Base-by-base conservation (phyloP, 2,329 filamentous ascomycete species). In the Diplocarpon rosae region DNA sequence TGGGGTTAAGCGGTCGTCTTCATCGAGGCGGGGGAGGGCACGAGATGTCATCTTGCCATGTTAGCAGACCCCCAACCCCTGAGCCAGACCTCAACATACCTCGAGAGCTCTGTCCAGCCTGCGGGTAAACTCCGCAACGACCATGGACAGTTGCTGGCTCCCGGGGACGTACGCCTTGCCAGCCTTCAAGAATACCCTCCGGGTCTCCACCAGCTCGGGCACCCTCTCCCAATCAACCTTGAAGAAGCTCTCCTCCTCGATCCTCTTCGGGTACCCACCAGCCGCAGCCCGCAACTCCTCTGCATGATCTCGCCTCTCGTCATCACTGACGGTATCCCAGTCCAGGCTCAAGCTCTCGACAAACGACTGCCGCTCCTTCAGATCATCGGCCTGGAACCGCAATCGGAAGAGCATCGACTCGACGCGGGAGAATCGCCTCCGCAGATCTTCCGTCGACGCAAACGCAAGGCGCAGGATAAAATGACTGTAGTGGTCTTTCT, bases 401-500 rank as follows among this genome's bases (percentile, higher is more conserved):
- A 95, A 68, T 49, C 83, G 78, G 65, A 98, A 98, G 1, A 98
- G 73, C 75, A 85, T 85, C 0, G 85, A 85, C 66, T 98, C 92
- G 3, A 93, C 78, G 30, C 89, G 78, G 3, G 80, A 76, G 60
- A 96, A 98, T 17, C 92, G 80, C 51, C 84, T 76, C 34, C 92
- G 80, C 31, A 96, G 70, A 58, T 98, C 92, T 60, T 95, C 88
- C 0, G 90, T 95, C 2, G 83, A 80, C 0, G 89, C 80, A 60
- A 98, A 98, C 1, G 92, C 92, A 35, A 98, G 76, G 0, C 92
- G 80, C 5, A 98, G 75, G 50, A 96, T 98, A 63, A 95, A 98
- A 65, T 98, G 92, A 45, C 85, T 92, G 66, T 96, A 98, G 66
- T 98, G 92, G 57, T 98, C 92, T 62, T 92, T 93, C 63, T 90